Percentiles rank a stretch among this genome's conserved stretches.
phyloP scores from a whole-genome alignment of 2,329 filamentous ascomycete genomes.

The Dactylellina parvicollis region DNA sequence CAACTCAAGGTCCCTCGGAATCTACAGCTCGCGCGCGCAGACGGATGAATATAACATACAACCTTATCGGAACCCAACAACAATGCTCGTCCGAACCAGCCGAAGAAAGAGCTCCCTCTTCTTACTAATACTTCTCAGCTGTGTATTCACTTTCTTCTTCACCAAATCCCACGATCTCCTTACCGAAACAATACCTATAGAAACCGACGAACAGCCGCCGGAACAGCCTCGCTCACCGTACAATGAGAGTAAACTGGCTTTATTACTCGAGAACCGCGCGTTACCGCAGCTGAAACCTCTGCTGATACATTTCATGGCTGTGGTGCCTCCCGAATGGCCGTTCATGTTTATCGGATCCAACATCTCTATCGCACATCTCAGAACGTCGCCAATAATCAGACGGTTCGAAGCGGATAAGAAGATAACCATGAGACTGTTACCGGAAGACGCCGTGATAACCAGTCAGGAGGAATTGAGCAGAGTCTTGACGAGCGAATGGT shows the following conservation, averaged over 20 bases:
- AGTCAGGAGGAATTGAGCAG: slow-evolving; percentile 67
- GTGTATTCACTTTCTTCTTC: slow-evolving; percentile 18
- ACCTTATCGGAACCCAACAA: slow-evolving; percentile 7
- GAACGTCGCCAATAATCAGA: slow-evolving; percentile 53
- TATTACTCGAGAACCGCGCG: slow-evolving; percentile 68
- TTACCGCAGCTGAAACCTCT: slow-evolving; percentile 60
- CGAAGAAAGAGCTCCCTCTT: slow-evolving; percentile 9
- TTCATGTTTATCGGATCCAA: slow-evolving; percentile 69
- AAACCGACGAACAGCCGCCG: slow-evolving; percentile 3
- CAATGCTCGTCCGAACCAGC: slow-evolving; percentile 4
- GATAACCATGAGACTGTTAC: slow-evolving; percentile 65
- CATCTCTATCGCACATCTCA: slow-evolving; percentile 63
- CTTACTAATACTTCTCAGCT: slow-evolving; percentile 24
- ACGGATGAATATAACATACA: too few relatives aligned
- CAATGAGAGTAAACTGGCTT: slow-evolving; percentile 64
- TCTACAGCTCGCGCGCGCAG: too few relatives aligned
- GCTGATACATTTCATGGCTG: slow-evolving; percentile 68
- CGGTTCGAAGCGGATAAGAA: slow-evolving; percentile 54
- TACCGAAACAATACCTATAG: slow-evolving; percentile 23
- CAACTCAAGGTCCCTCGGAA: too few relatives aligned
- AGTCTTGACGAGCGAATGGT: slow-evolving; percentile 66
- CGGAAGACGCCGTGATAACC: slow-evolving; percentile 66
- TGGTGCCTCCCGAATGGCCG: slow-evolving; percentile 70
- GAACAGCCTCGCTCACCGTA: slow-evolving; percentile 23
- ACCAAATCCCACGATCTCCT: slow-evolving; percentile 7